Conservation (phyloP, 2,329 filamentous ascomycete species). For the Colletotrichum phormii region DNA sequence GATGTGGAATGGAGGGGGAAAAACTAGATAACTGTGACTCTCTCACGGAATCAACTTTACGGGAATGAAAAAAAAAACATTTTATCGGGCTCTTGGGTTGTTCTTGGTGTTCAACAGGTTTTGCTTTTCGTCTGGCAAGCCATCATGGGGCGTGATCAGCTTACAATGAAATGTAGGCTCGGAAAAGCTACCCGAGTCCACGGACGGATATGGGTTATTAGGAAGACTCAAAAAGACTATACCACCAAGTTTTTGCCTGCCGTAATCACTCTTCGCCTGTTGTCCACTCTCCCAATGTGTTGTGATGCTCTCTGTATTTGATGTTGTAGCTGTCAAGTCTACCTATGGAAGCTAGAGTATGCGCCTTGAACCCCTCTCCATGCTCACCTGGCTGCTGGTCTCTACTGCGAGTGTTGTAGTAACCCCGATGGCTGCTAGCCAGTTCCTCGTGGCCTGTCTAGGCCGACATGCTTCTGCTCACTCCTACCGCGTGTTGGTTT, state of each 20-base stretch:
- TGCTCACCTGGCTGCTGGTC: neutral
- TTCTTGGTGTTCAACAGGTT: constrained; percentile 37
- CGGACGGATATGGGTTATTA: constrained; percentile 36
- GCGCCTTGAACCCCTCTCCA: neutral
- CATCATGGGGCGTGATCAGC: constrained; percentile 29
- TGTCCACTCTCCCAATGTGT: neutral
- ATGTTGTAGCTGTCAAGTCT: neutral
- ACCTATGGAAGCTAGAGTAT: neutral
- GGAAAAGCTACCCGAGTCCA: constrained; percentile 27
- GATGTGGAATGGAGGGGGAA: neutral
- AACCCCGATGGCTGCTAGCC: neutral
- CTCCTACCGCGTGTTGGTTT: constrained; percentile 10
- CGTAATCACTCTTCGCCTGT: neutral
- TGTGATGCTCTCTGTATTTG: neutral
- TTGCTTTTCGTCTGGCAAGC: constrained; percentile 33
- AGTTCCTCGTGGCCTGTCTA: neutral
- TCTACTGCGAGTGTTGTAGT: neutral
- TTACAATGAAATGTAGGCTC: constrained; percentile 26
- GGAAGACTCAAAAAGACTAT: constrained; percentile 37
- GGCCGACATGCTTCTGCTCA: constrained; percentile 1
- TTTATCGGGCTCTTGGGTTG: constrained; percentile 36
- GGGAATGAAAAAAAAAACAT: constrained; percentile 38
- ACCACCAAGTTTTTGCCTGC: constrained; percentile 38
- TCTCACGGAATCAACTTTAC: constrained; percentile 24
- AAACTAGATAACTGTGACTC: constrained; percentile 14